These are phyloP conservation scores for Rhizopogon vulgaris DNA, from an alignment of 768 basidiomycete genomes.

Conservation along the genomic window DNA sequence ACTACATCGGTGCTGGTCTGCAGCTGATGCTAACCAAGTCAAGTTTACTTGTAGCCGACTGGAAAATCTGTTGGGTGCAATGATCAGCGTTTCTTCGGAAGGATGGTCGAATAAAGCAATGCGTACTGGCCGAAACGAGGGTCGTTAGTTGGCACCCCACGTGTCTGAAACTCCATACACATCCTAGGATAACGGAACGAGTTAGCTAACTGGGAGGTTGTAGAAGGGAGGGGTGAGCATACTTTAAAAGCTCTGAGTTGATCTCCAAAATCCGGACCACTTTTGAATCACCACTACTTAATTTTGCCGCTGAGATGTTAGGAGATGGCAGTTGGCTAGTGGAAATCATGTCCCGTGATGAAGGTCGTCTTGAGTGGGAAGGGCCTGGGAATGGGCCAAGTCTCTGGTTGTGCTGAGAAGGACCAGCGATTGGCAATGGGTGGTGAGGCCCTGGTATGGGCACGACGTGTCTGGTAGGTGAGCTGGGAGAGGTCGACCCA, in stretches of 20 bases:
- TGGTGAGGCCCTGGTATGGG: constrained; percentile 18
- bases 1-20: constrained; percentile 45
- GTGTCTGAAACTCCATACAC: constrained; percentile 54
- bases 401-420: constrained; percentile 18
- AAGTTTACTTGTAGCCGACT: constrained; percentile 64
- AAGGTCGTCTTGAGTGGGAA: constrained; percentile 23
- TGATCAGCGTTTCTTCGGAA: constrained; percentile 4
- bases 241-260: constrained; percentile 69
- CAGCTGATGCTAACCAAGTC: constrained; percentile 63
- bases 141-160: constrained; percentile 41
- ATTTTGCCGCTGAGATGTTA: constrained; percentile 7
- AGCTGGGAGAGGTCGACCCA: constrained; percentile 1
- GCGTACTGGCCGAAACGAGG: constrained; percentile 54
- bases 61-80: constrained; percentile 42
- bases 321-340: constrained; percentile 25
- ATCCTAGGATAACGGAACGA: constrained; percentile 34
- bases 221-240: constrained; percentile 13
- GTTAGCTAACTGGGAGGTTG: constrained; percentile 3
- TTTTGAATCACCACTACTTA: constrained; percentile 36
- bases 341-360: constrained; percentile 19
- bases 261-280: constrained; percentile 58
- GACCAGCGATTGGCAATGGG: constrained; percentile 10
- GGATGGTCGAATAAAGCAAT: neutral
- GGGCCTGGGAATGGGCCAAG: constrained; percentile 10
- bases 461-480: neutral